Evolutionary conservation across 441 rosid species (phyloP).

Genomic region (Adansonia madagascariensis): DNA sequence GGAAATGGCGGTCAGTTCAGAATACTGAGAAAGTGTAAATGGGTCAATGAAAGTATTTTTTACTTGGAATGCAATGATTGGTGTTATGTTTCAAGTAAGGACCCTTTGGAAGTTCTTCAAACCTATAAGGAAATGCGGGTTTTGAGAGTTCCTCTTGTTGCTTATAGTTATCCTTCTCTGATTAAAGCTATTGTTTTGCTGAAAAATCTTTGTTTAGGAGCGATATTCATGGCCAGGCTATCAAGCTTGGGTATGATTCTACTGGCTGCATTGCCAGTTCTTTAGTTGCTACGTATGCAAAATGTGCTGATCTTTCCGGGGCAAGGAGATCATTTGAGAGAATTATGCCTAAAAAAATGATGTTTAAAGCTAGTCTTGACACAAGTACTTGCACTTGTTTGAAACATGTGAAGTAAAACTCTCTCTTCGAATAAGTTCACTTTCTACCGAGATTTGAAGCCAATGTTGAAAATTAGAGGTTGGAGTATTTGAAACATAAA

Average conservation of each 20-base stretch:
- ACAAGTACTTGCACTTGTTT: conserved; percentile 56
- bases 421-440: neutral
- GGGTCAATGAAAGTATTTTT: conserved; percentile 48
- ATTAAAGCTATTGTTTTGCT: conserved; percentile 65
- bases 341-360: conserved; percentile 47
- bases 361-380: conserved; percentile 43
- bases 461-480: neutral
- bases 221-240: conserved; percentile 68
- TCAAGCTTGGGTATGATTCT: conserved; percentile 54
- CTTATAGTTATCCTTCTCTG: conserved; percentile 57
- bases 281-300: conserved; percentile 78
- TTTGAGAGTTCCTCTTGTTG: conserved; percentile 54
- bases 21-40: conserved; percentile 71
- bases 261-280: conserved; percentile 59
- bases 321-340: conserved; percentile 67
- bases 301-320: conserved; percentile 57
- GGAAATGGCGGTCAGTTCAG: conserved; percentile 54
- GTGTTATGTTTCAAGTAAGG: conserved; percentile 57
- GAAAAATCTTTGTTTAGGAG: conserved; percentile 45
- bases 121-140: conserved; percentile 54
- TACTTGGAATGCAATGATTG: conserved; percentile 82
- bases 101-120: conserved; percentile 51
- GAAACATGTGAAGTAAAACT: conserved; percentile 41
- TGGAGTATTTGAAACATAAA: neutral
- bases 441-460: neutral